Base-by-base conservation (phyloP, 805 yeast species). In the Saccharomycopsis fodiens region DNA sequence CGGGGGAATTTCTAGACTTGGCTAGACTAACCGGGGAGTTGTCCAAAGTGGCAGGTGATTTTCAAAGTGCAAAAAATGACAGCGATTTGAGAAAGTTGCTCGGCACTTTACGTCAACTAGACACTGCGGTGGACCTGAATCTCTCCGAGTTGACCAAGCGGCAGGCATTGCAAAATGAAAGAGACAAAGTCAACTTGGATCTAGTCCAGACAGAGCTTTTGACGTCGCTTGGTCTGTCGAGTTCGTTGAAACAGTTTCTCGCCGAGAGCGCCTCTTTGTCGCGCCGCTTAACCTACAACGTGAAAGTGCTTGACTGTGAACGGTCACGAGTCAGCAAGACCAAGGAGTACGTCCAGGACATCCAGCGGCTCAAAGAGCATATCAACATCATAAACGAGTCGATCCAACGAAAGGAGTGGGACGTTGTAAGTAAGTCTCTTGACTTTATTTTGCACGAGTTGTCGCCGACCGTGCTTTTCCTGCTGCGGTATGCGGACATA, bases 391-490 rank as follows among this genome's bases (percentile, higher is more conserved):
- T 86, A 4, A 66, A 78, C 55, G 74, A 75, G 41, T 85, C 95
- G 3, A 71, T 91, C 44, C 81, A 77, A 30, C 73, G 74, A 27
- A 63, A 73, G 25, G 76, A 85, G 54, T 87, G 93, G 85, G 76
- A 73, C 23, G 59, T 74, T n/a, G 96, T 95, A 1, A 91, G 96
- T 0, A 67, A 66, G 44, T 74, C 87, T 15, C 82, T 88, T 3
- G 57, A 63, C 15, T 57, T 64, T 46, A 66, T 65, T 22, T 77
- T 82, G 3, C 65, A 73, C 39, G 46, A 59, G 4, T 63, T 91
- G 32, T 85, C 94, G 0, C 54, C 61, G 1, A 71, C 68, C 1
- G 55, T 73, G 4, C 58, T 83, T 13, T 66, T 72, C 20, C 52
- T 63, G 13, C 89, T 95, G 16, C 68, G 74, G 45, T 88, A 82